phyloP scores from a whole-genome alignment of 352 stramenopile species.

The Globisporangium radiosum region DNA sequence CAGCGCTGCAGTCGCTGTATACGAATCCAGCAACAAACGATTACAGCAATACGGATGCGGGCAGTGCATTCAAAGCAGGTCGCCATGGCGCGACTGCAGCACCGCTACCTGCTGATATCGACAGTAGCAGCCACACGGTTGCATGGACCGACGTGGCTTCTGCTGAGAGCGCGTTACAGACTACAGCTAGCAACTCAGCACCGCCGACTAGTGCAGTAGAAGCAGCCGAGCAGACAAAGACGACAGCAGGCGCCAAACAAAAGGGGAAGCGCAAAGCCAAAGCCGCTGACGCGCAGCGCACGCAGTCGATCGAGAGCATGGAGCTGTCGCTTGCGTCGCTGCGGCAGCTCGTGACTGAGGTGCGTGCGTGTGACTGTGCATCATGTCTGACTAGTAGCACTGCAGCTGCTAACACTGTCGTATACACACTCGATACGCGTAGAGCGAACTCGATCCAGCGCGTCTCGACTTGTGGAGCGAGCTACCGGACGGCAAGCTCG shows the following conservation, averaged over 20 bases:
- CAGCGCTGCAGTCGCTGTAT: not conserved
- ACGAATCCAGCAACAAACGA: no score
- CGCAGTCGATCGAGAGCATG: slow-evolving; percentile 25
- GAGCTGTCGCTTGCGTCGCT: slow-evolving; percentile 27
- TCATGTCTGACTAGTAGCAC: slow-evolving; percentile 22
- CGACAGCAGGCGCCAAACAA: not conserved
- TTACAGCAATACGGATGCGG: no score
- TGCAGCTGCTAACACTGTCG: not conserved
- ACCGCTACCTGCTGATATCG: not conserved
- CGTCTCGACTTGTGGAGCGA: slow-evolving; percentile 31
- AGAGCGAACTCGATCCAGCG: slow-evolving; percentile 31
- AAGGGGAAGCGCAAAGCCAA: slow-evolving; percentile 6
- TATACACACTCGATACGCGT: not conserved
- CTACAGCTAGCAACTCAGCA: no score
- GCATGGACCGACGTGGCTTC: no score
- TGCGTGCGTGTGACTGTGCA: not conserved
- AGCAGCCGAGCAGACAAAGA: not conserved
- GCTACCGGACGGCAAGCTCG: slow-evolving; percentile 33
- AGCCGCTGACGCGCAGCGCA: not conserved
- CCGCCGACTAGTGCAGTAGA: no score
- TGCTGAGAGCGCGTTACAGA: no score
- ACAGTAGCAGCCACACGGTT: not conserved
- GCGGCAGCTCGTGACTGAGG: not conserved
- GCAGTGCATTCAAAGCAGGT: no score
- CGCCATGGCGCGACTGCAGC: not conserved